Conservation (phyloP, 2,329 filamentous ascomycete species). For the Sphaerulina populicola region DNA sequence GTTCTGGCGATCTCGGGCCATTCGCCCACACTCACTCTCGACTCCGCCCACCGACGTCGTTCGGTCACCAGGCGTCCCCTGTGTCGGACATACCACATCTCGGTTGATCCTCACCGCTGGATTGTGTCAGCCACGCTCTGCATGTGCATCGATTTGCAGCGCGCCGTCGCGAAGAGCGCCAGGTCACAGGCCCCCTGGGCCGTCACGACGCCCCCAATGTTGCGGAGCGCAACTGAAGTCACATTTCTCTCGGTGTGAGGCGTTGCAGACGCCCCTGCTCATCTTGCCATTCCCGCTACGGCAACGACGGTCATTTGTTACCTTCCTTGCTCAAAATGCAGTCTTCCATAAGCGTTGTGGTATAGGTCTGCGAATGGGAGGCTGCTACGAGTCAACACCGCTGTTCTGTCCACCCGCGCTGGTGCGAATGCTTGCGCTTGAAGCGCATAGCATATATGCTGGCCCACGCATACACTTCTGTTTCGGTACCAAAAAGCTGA, state of each 20-base stretch:
- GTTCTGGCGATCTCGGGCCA: no score
- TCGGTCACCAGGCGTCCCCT: neutral
- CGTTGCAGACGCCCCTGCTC: neutral
- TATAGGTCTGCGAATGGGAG: neutral
- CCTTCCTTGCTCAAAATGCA: constrained; percentile 1
- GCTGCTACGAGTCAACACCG: neutral
- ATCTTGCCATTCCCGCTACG: neutral
- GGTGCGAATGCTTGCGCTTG: neutral
- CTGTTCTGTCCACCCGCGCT: neutral
- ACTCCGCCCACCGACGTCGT: neutral
- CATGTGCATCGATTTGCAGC: neutral
- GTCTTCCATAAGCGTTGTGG: neutral
- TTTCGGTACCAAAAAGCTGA: neutral
- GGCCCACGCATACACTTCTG: neutral
- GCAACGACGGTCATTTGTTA: constrained; percentile 1
- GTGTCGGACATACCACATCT: neutral
- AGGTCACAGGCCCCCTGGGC: neutral
- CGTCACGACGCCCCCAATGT: neutral
- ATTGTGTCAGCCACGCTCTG: neutral
- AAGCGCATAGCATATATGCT: neutral
- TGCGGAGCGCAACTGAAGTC: neutral
- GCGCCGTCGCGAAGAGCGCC: neutral
- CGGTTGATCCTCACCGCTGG: neutral
- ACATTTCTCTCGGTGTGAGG: neutral
- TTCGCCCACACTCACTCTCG: no score